Percentiles rank a stretch among this genome's conserved stretches.
These are phyloP conservation scores for Phyllosticta capitalensis DNA, from an alignment of 2,329 filamentous ascomycete genomes.

Conservation along the genomic window DNA sequence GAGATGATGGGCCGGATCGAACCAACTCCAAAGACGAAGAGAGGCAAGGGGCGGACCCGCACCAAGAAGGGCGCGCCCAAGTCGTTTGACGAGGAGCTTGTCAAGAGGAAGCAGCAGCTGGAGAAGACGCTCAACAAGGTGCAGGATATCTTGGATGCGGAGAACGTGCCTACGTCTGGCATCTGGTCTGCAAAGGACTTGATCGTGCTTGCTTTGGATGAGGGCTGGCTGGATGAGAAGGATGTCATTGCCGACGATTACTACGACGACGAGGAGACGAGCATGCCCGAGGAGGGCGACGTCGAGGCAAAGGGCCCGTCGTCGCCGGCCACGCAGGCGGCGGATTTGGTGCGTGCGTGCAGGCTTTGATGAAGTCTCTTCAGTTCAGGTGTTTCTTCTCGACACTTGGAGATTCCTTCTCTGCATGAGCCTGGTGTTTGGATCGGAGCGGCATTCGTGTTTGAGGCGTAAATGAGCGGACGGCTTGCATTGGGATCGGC, in stretches of 20 bases:
- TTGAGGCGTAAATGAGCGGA: neutral
- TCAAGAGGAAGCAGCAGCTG: constrained; percentile 28
- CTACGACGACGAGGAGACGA: neutral
- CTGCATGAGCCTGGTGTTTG: neutral
- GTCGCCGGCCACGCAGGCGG: neutral
- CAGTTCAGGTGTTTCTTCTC: neutral
- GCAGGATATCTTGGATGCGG: constrained; percentile 31
- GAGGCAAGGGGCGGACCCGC: constrained; percentile 12
- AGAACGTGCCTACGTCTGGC: constrained; percentile 19
- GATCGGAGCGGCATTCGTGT: neutral
- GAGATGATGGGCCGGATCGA: constrained; percentile 40
- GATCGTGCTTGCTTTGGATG: constrained; percentile 24
- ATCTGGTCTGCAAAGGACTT: constrained; percentile 25
- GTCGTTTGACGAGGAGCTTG: constrained; percentile 18
- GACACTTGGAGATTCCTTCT: neutral
- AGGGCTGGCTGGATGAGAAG: constrained; percentile 24
- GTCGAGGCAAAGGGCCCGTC: neutral
- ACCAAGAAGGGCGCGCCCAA: constrained; percentile 6
- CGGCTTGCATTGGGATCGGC: neutral
- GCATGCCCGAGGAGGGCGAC: neutral
- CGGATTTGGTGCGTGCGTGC: neutral
- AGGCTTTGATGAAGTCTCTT: neutral
- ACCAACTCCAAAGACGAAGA: neutral
- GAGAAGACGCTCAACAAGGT: constrained; percentile 29
- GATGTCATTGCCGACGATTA: constrained; percentile 19